phyloP scores from a whole-genome alignment of 106 monocot genomes.

The Acorus calamus region DNA sequence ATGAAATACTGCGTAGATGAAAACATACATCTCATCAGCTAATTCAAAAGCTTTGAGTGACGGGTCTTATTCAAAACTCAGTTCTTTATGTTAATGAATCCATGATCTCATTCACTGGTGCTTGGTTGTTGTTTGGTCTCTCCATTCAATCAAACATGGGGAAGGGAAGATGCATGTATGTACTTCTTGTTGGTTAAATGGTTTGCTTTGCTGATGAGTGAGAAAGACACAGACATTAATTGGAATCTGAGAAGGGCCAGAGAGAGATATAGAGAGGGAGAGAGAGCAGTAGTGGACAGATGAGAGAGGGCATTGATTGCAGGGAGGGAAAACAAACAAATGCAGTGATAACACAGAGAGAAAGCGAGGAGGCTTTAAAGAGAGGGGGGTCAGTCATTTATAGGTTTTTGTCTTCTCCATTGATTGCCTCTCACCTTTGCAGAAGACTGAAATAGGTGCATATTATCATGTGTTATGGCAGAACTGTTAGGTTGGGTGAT shows the following conservation, averaged over 20 bases:
- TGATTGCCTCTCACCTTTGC: slow-evolving; percentile 2
- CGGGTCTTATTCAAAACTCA: too few relatives aligned
- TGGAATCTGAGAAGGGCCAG: slow-evolving; percentile 11
- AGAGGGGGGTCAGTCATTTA: slow-evolving; percentile 12
- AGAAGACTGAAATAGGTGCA: neutral
- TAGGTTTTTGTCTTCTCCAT: slow-evolving; percentile 20
- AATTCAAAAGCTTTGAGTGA: too few relatives aligned
- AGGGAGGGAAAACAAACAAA: neutral
- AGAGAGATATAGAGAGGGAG: slow-evolving; percentile 5
- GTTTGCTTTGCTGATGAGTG: slow-evolving; percentile 16
- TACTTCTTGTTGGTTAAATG: neutral
- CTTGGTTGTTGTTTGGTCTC: neutral
- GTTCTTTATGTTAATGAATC: too few relatives aligned
- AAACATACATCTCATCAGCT: too few relatives aligned
- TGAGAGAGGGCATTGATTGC: neutral
- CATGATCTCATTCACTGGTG: too few relatives aligned
- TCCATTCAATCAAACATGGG: neutral
- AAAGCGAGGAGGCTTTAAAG: slow-evolving; percentile 2
- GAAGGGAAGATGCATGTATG: slow-evolving; percentile 1
- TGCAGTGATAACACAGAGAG: slow-evolving; percentile 8
- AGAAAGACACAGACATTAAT: slow-evolving; percentile 23
- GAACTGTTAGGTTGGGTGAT: too few relatives aligned
- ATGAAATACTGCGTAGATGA: too few relatives aligned
- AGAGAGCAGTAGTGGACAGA: slow-evolving; percentile 5
- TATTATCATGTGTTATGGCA: too few relatives aligned